Conservation (phyloP, 768 basidiomycete genomes). For the Macrolepiota dolichaula region DNA sequence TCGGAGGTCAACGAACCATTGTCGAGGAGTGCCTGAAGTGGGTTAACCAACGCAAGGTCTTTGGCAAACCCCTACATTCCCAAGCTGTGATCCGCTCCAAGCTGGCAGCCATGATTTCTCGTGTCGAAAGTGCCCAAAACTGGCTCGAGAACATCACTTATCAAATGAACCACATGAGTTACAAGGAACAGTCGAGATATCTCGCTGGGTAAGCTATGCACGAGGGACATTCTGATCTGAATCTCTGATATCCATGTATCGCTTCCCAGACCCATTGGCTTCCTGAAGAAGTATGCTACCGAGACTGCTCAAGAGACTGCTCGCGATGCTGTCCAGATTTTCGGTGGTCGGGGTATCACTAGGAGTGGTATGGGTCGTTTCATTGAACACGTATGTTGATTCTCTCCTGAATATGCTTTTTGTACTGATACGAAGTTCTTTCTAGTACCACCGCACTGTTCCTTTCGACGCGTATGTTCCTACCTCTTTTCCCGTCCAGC, state of each 20-base stretch:
- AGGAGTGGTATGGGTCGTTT: conserved; percentile 44
- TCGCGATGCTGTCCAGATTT: conserved; percentile 73
- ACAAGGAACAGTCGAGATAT: conserved; percentile 68
- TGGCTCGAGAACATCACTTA: conserved; percentile 87
- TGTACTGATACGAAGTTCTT: background rate
- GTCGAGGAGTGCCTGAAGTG: conserved; percentile 81
- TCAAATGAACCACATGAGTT: conserved; percentile 86
- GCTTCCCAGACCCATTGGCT: conserved; percentile 57
- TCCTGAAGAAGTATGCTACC: conserved; percentile 79
- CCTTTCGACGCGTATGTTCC: conserved; percentile 50
- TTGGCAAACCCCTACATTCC: conserved; percentile 81
- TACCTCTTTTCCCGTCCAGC: background rate
- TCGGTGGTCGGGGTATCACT: conserved; percentile 85
- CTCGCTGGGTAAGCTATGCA: conserved; percentile 59
- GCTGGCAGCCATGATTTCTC: conserved; percentile 82
- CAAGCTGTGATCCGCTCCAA: conserved; percentile 88
- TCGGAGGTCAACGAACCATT: conserved; percentile 54
- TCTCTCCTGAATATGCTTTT: background rate
- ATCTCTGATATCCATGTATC: conserved; percentile 3
- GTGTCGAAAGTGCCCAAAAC: conserved; percentile 75
- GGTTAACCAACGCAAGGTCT: conserved; percentile 80
- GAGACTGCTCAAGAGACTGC: conserved; percentile 77
- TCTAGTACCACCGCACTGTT: conserved; percentile 45
- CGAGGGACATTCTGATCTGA: background rate
- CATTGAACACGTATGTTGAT: conserved; percentile 10